phyloP scores from a whole-genome alignment of 805 yeast genomes.

The Lipomyces chichibuensis region DNA sequence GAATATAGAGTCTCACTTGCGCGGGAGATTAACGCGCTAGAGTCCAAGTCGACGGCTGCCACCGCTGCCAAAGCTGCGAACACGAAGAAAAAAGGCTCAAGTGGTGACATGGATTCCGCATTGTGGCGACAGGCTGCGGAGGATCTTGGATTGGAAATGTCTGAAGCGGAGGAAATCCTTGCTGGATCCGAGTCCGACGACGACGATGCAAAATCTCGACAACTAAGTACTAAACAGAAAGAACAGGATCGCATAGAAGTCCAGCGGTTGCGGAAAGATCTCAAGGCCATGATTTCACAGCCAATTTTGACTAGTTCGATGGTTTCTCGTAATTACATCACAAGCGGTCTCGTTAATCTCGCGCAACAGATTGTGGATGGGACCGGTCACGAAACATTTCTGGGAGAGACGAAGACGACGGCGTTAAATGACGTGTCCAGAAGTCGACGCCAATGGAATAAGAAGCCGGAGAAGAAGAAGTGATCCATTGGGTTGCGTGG shows the following conservation, averaged over 20 bases:
- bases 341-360: conserved; percentile 42
- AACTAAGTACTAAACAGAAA: conserved; percentile 9
- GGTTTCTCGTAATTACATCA: conserved; percentile 40
- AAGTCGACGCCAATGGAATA: conserved; percentile 7
- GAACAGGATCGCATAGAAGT: conserved; percentile 18
- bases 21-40: conserved; percentile 73
- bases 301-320: conserved; percentile 37
- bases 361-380: conserved; percentile 59
- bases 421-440: conserved; percentile 66
- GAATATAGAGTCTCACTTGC: conserved; percentile 71
- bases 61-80: conserved; percentile 8
- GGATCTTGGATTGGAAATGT: conserved; percentile 84
- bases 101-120: conserved; percentile 53
- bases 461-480: background rate
- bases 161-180: conserved; percentile 68
- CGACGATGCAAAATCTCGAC: conserved; percentile 36
- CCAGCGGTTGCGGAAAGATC: conserved; percentile 37
- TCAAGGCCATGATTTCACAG: conserved; percentile 36
- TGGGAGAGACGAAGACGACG: conserved; percentile 68
- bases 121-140: conserved; percentile 93
- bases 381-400: conserved; percentile 63
- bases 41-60: conserved; percentile 59
- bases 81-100: conserved; percentile 49
- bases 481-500: background rate
- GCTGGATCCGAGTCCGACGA: conserved; percentile 38